A percentile compares a stretch with the other conserved stretches of the same genome.
Evolutionary conservation across 805 yeast species (phyloP).

Genomic region (Schwanniomyces polymorphus): DNA sequence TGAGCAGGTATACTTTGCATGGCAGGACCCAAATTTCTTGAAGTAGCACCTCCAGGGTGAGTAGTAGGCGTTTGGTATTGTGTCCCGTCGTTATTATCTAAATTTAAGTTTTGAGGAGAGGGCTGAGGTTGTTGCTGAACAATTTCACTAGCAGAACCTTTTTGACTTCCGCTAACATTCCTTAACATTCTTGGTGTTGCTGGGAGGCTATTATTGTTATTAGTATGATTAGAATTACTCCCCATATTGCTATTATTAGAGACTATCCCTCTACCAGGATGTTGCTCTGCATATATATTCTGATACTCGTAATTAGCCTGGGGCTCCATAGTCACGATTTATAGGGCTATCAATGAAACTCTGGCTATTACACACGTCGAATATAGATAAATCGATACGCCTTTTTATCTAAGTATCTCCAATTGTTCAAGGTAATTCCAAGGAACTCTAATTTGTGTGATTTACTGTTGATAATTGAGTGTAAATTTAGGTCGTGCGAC

Average conservation of each 20-base stretch:
- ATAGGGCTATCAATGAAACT: background rate
- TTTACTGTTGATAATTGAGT: background rate
- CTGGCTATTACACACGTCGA: background rate
- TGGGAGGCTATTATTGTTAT: slow-evolving; percentile 37
- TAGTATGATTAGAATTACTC: background rate
- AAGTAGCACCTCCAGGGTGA: slow-evolving; percentile 8
- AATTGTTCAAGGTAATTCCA: background rate
- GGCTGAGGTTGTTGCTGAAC: slow-evolving; percentile 6
- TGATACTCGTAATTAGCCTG: slow-evolving; percentile 9
- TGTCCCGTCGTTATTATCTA: slow-evolving; percentile 1
- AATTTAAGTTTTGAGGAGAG: background rate
- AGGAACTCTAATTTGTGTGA: background rate
- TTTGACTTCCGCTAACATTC: slow-evolving; percentile 47
- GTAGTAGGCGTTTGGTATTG: slow-evolving; percentile 1
- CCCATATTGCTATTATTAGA: background rate
- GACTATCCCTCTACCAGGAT: slow-evolving; percentile 2
- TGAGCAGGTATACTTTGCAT: background rate
- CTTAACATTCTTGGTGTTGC: slow-evolving; percentile 73
- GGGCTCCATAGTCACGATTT: slow-evolving; percentile 7
- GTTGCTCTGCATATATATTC: slow-evolving; percentile 3
- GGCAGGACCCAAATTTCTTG: slow-evolving; percentile 13
- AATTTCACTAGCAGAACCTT: slow-evolving; percentile 10
- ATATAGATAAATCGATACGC: background rate
- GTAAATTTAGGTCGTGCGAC: background rate
- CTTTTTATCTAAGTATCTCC: background rate